Percentiles rank a stretch among this genome's conserved stretches.
phyloP scores from a whole-genome alignment of 2,329 filamentous ascomycete species.

The Talaromyces sp. region DNA sequence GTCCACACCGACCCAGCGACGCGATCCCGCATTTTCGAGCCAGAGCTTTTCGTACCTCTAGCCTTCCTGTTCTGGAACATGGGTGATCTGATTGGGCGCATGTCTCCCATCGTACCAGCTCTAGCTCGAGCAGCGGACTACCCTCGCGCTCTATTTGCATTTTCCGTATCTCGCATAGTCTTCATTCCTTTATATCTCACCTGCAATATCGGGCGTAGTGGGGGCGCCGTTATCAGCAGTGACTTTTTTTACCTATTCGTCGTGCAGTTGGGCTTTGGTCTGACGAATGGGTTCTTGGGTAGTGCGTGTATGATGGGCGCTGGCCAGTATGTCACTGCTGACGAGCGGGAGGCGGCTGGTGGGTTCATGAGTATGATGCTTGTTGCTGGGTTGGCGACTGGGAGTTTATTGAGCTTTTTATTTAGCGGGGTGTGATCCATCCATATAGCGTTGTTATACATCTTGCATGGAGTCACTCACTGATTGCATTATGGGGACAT shows the following conservation, averaged over 20 bases:
- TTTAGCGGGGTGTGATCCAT: conserved; percentile 37
- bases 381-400: conserved; percentile 75
- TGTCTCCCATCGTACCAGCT: conserved; percentile 59
- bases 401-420: conserved; percentile 87
- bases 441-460: background rate
- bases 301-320: conserved; percentile 91
- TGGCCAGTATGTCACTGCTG: conserved; percentile 71
- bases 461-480: background rate
- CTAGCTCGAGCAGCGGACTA: conserved; percentile 54
- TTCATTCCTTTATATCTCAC: conserved; percentile 84
- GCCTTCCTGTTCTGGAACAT: conserved; percentile 91
- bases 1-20: conserved; percentile 35
- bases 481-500: background rate
- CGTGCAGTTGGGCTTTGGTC: conserved; percentile 78
- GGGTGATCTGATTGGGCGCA: conserved; percentile 75
- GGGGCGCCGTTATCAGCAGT: conserved; percentile 64
- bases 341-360: conserved; percentile 82
- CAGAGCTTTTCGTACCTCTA: conserved; percentile 79
- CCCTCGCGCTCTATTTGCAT: conserved; percentile 63
- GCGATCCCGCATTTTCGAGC: conserved; percentile 57
- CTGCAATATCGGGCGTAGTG: conserved; percentile 78
- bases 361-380: conserved; percentile 91
- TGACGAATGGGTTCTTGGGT: conserved; percentile 82
- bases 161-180: conserved; percentile 61
- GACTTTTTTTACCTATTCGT: conserved; percentile 84